Conservation (phyloP, 805 yeast genomes). For the Metschnikowia shivogae region DNA sequence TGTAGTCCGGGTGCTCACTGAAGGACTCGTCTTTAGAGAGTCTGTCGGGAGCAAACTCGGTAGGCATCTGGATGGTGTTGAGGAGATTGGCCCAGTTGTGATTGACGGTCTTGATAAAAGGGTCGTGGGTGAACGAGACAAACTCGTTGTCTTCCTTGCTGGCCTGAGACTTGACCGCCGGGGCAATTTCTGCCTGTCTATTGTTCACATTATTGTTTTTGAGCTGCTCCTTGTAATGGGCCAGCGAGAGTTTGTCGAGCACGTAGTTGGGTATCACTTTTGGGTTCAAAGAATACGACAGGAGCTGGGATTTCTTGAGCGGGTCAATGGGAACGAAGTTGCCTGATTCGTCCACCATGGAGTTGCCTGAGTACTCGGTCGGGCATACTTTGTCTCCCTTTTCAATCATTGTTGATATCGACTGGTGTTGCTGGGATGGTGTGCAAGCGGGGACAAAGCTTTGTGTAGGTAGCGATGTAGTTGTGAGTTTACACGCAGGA, state of each 20-base stretch:
- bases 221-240: slow-evolving; percentile 37
- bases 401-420: neutral
- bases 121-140: slow-evolving; percentile 35
- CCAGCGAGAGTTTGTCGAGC: slow-evolving; percentile 48
- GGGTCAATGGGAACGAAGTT: slow-evolving; percentile 19
- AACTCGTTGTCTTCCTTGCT: slow-evolving; percentile 20
- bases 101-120: slow-evolving; percentile 35
- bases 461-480: slow-evolving; percentile 4
- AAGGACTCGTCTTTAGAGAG: slow-evolving; percentile 24
- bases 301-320: slow-evolving; percentile 25
- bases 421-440: neutral
- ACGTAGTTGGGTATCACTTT: slow-evolving; percentile 60
- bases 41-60: slow-evolving; percentile 30
- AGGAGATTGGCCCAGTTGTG: slow-evolving; percentile 51
- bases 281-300: slow-evolving; percentile 33
- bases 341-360: slow-evolving; percentile 10
- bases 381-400: neutral
- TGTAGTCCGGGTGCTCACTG: slow-evolving; percentile 39
- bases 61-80: slow-evolving; percentile 44
- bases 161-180: slow-evolving; percentile 8
- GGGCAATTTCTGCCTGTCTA: slow-evolving; percentile 11
- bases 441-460: neutral
- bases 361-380: slow-evolving; percentile 4
- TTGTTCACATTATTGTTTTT: slow-evolving; percentile 28
- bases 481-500: slow-evolving; percentile 2